Base-by-base conservation (phyloP, 495 filamentous ascomycete species). In the Penicillium herquei region DNA sequence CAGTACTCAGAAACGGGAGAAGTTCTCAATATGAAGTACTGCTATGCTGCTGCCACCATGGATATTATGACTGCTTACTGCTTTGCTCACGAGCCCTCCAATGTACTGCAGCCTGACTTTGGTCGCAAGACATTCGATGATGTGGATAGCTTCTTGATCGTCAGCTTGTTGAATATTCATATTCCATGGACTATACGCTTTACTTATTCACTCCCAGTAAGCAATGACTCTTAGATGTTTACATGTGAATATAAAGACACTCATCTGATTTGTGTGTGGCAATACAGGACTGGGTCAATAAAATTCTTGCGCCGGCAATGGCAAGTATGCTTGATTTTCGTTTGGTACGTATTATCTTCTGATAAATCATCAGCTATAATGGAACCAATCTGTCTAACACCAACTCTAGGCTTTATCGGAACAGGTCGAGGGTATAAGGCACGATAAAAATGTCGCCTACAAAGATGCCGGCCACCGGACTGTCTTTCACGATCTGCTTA, bases 61-160 rank as follows among this genome's bases (percentile, higher is more conserved):
- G 42, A 45, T 45, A 45, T 45, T 13, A 45, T 45, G n/a, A 45
- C 14, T 8, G 42, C 42, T 14, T 45, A 45, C 17, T 45, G 42
- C 42, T 45, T 45, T 13, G 42, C 42, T 1, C 42, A 45, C 21
- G 42, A 45, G 13, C 42, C 42, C n/a, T 30, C 16, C 21, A 45
- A 6, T 18, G 42, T 45, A 17, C 42, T 7, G 5, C 14, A 45
- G 14, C 42, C 42, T 7, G 42, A 45, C 11, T 45, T 45, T 17
- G 42, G 42, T 11, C 42, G 42, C 7, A 45, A 45, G 16, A 17
- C n/a, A 1, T 45, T 45, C 21, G 42, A 45, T 17, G 42, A 45
- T 13, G 17, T 45, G 7, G 42, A 45, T 45, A 45, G 42, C 42
- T 45, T 45, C n/a, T 17, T 45, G 11, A 17, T 17, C n/a, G 21